These are phyloP conservation scores for Pontederia crassipes DNA, from an alignment of 176 grass and related monocot genomes.

Conservation along the genomic window DNA sequence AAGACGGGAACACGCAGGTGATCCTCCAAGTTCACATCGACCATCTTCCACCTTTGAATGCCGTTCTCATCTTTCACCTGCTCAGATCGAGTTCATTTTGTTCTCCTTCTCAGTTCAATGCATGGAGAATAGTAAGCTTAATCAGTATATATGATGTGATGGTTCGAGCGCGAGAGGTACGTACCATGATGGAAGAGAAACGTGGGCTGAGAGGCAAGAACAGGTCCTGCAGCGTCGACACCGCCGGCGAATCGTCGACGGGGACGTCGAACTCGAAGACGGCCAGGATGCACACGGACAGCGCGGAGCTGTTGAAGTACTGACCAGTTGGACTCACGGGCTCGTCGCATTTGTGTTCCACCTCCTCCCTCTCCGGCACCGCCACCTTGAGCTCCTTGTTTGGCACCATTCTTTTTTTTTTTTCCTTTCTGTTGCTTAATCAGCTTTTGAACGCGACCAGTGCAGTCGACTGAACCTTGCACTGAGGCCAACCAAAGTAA, in stretches of 20 bases:
- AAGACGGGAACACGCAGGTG: too few species aligned
- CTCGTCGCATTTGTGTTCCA: background rate
- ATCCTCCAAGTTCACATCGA: conserved; percentile 17
- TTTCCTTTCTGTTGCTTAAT: too few species aligned
- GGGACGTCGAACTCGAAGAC: conserved; percentile 26
- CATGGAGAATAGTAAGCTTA: too few species aligned
- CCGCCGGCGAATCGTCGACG: conserved; percentile 15
- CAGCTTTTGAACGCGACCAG: too few species aligned
- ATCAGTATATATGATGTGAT: too few species aligned
- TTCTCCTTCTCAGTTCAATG: too few species aligned
- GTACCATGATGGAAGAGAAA: conserved; percentile 35
- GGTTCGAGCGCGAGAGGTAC: background rate
- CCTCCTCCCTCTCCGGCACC: too few species aligned
- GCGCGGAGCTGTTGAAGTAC: conserved; percentile 28
- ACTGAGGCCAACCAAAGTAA: too few species aligned
- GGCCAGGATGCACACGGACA: conserved; percentile 21
- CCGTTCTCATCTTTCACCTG: conserved; percentile 25
- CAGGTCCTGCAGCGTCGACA: conserved; percentile 8
- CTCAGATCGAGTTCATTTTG: too few species aligned
- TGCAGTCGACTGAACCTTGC: too few species aligned
- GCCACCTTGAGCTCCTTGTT: too few species aligned
- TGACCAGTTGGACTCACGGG: conserved; percentile 27
- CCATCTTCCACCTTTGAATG: conserved; percentile 18
- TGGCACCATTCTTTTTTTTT: too few species aligned
- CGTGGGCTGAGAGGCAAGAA: conserved; percentile 24